Base-by-base conservation (phyloP, 2,329 filamentous ascomycete genomes). In the Triangularia setosa region DNA sequence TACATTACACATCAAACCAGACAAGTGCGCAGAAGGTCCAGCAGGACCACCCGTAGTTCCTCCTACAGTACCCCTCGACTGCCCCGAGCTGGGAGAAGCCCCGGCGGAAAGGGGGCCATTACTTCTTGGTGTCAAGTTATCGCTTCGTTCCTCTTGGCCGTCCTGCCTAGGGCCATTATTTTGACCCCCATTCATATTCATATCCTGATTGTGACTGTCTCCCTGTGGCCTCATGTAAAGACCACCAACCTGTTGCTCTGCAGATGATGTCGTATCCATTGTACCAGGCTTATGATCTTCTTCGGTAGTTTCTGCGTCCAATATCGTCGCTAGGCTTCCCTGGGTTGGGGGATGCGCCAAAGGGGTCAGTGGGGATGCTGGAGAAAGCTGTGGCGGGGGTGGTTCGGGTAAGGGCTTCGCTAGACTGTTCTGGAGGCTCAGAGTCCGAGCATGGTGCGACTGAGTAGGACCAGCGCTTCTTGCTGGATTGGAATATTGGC, bases 1-100 rank as follows among this genome's bases (percentile, higher is more conserved):
- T n/a, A 89, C 87, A 73, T 89, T 89, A 73, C 87, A 89, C 86
- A 89, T 88, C 61, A 89, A 75, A 0, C 87, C 87, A 0, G 87
- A 89, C 11, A 89, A 77, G 72, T 89, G 87, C 6, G 85, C 79
- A 0, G 84, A 85, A 0, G 82, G 80, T n/a, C 79, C 75, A 9
- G 82, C 76, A 6, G 80, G 80, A 2, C 80, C 83, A 14, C 78
- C 73, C 11, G 73, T 72, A 3, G 75, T 63, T 11, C 79, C 73
- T 14, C 76, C 72, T 12, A 74, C 73, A 14, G 80, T 75, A 3
- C 74, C 72, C 33, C 75, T 74, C 21, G 76, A 71, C 64, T 83
- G 83, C 9, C 73, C 73, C 2, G 78, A 74, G 28, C 81, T 82
- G 2, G 86, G 84, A 2, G 87, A 88, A 56, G 84, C 84, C 0